Percentiles rank a stretch among this genome's conserved stretches.
These are phyloP conservation scores for Yamadazyma triangularis DNA, from an alignment of 1,139 yeast species.

Conservation along the genomic window DNA sequence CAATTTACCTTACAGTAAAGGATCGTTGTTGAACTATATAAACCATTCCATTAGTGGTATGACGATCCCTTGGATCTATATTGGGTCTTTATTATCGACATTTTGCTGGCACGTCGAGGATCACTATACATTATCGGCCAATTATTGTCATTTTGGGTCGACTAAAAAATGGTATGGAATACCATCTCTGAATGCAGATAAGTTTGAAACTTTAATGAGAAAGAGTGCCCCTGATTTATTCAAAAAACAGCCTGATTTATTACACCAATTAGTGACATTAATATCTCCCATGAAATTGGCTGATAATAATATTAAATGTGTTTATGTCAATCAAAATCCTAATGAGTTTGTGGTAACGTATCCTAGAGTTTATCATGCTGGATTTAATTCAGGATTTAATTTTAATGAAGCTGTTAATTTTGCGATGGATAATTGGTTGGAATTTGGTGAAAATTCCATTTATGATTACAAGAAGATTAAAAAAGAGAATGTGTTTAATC, in stretches of 20 bases:
- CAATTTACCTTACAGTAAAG: conserved; percentile 60
- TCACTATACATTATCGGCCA: conserved; percentile 73
- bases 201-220: conserved; percentile 53
- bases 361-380: conserved; percentile 78
- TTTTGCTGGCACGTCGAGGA: conserved; percentile 89
- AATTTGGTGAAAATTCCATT: conserved; percentile 56
- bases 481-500: conserved; percentile 57
- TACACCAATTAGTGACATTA: conserved; percentile 82
- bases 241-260: conserved; percentile 78
- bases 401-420: conserved; percentile 84
- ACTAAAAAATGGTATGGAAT: conserved; percentile 79
- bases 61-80: conserved; percentile 80
- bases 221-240: conserved; percentile 76
- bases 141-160: conserved; percentile 71
- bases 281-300: conserved; percentile 60
- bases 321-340: conserved; percentile 73
- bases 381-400: conserved; percentile 82
- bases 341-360: conserved; percentile 74
- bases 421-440: conserved; percentile 69
- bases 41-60: conserved; percentile 68
- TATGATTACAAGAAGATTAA: conserved; percentile 50
- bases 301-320: conserved; percentile 54
- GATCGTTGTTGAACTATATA: conserved; percentile 58
- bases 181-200: conserved; percentile 50
- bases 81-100: conserved; percentile 70